phyloP scores from a whole-genome alignment of 495 filamentous ascomycete species.

The Aspergillus taichungensis region DNA sequence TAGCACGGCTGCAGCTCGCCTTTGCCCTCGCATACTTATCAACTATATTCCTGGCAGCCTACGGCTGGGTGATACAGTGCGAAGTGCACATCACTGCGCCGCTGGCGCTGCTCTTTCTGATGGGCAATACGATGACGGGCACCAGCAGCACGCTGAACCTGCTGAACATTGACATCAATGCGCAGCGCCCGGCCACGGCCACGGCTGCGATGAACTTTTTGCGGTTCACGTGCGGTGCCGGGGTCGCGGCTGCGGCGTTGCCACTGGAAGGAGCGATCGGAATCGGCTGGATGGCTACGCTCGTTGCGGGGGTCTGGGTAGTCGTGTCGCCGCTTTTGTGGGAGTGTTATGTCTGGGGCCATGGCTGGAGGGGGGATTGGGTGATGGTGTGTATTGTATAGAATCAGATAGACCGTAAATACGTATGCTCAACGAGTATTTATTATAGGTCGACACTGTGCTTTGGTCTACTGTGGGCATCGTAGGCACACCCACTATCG shows the following conservation, averaged over 20 bases:
- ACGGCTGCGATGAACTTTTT: conserved; percentile 2
- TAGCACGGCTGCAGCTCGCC: conserved; percentile 1
- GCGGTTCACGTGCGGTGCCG: conserved; percentile 3
- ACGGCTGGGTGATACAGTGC: conserved; percentile 10
- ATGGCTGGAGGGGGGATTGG: neutral
- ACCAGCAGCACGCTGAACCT: neutral
- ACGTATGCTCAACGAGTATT: too few relatives aligned
- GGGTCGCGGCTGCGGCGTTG: conserved; percentile 3
- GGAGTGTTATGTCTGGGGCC: conserved; percentile 19
- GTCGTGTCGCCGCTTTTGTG: conserved; percentile 17
- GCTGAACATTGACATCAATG: conserved; percentile 4
- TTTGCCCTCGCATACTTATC: conserved; percentile 1
- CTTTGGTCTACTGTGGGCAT: too few relatives aligned
- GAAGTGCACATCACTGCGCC: conserved; percentile 3
- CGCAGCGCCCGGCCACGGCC: neutral
- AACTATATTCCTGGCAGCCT: neutral
- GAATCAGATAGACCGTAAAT: too few relatives aligned
- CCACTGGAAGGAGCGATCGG: conserved; percentile 6
- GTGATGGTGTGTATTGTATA: too few relatives aligned
- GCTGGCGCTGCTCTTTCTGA: conserved; percentile 3
- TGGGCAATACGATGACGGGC: neutral
- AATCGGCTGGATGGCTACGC: conserved; percentile 30
- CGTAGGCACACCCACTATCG: too few relatives aligned
- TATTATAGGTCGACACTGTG: too few relatives aligned
- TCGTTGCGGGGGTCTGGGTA: conserved; percentile 17